Evolutionary conservation across 352 stramenopile species (phyloP), one percentile per base, ranked within the genome.

Genomic region (Saprolegnia diclina): DNA sequence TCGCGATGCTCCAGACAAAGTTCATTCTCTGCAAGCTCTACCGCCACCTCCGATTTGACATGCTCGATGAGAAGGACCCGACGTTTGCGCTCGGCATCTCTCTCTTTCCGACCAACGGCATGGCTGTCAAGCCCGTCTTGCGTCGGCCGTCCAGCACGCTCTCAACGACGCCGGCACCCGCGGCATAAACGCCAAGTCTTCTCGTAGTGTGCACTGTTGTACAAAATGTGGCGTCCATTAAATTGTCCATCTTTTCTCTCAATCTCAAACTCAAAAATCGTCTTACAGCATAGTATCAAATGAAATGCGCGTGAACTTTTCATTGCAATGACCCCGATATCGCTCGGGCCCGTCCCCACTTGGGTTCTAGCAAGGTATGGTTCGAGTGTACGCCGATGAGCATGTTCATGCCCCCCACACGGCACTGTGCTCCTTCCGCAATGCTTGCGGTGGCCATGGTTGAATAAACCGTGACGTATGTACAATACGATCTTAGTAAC

Each of bases 401-500:
- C n/a, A n/a, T n/a, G n/a, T n/a, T n/a, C n/a, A n/a, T n/a, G n/a
- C n/a, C n/a, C n/a, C n/a, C n/a, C n/a, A n/a, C n/a, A n/a, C n/a
- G n/a, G n/a, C n/a, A n/a, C n/a, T n/a, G n/a, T n/a, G n/a, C n/a
- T n/a, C n/a, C n/a, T n/a, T n/a, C n/a, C n/a, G n/a, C n/a, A n/a
- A n/a, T n/a, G n/a, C n/a, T 14, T 16, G 38, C 38, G 38, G 38
- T 45, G 38, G 38, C 38, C 38, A 45, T 16, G 7, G 38, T 45
- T n/a, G n/a, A n/a, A n/a, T n/a, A n/a, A n/a, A n/a, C n/a, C n/a
- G n/a, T 29, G 26, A 42, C 6, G 11, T 14, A 42, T 37, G 53
- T n/a, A 18, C 22, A 14, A 61, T 42, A 62, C 44, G 40, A 38
- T 6, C 4, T 80, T 91, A 98, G 65, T 97, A 98, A 70, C 91